phyloP scores from a whole-genome alignment of 768 basidiomycete species.

The Crucibulum laeve region DNA sequence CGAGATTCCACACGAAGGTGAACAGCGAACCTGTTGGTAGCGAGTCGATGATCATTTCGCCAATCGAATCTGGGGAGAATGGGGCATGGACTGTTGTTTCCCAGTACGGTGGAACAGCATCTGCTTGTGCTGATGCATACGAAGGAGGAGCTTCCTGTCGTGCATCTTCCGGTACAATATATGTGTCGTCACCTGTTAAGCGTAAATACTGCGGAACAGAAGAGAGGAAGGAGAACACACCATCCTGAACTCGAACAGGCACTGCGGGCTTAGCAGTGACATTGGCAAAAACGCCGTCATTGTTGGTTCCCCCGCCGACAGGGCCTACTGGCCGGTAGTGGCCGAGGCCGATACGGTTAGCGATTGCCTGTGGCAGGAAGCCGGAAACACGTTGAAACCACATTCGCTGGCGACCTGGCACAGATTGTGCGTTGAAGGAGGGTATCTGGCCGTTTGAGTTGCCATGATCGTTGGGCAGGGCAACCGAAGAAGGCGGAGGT shows the following conservation, averaged over 20 bases:
- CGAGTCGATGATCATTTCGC: constrained; percentile 87
- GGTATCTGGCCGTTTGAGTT: constrained; percentile 75
- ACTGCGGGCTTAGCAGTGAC: constrained; percentile 82
- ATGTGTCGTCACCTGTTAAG: constrained; percentile 60
- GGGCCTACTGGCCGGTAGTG: constrained; percentile 33
- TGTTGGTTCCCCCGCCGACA: constrained; percentile 64
- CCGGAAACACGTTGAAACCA: constrained; percentile 58
- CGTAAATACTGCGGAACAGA: constrained; percentile 1
- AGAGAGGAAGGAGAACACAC: constrained; percentile 27
- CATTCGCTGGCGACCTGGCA: constrained; percentile 28
- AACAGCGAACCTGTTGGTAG: constrained; percentile 82
- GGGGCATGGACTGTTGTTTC: constrained; percentile 96
- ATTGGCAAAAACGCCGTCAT: constrained; percentile 95
- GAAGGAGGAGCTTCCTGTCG: constrained; percentile 87
- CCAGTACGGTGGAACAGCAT: constrained; percentile 97
- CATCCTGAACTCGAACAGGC: constrained; percentile 57
- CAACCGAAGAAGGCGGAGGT: constrained; percentile 55
- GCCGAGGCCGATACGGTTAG: constrained; percentile 40
- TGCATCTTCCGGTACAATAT: constrained; percentile 76
- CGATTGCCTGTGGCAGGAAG: constrained; percentile 51
- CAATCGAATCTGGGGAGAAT: constrained; percentile 52
- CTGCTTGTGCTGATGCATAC: constrained; percentile 87
- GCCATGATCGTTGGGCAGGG: constrained; percentile 67
- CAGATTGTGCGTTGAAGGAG: constrained; percentile 29
- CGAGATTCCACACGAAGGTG: constrained; percentile 87